Evolutionary conservation across 805 yeast genomes (phyloP).

Genomic region (Candida endomychidarum): DNA sequence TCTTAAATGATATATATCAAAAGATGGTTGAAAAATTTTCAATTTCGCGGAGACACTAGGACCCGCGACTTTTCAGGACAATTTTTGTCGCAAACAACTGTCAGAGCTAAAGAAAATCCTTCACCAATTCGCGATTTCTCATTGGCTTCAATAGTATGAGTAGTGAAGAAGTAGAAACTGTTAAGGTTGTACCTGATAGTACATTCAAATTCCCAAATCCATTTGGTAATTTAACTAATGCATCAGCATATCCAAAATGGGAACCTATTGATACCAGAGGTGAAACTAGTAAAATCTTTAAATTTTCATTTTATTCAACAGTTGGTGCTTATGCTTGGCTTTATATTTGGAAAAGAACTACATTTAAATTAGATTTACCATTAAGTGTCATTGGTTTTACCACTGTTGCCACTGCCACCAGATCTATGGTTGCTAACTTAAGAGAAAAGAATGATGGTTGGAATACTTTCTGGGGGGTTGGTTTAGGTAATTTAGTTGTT

Average conservation of each 20-base stretch:
- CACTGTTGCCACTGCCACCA: constrained; percentile 51
- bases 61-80: too few species aligned
- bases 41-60: constrained; percentile 3
- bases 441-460: constrained; percentile 62
- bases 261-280: constrained; percentile 56
- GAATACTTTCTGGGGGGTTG: constrained; percentile 66
- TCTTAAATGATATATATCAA: too few species aligned
- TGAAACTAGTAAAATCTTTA: constrained; percentile 48
- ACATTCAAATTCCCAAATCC: constrained; percentile 43
- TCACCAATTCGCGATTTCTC: constrained; percentile 1
- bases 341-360: constrained; percentile 43
- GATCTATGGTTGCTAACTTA: constrained; percentile 53
- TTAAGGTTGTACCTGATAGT: constrained; percentile 31
- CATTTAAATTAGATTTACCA: constrained; percentile 42
- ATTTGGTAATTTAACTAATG: constrained; percentile 37
- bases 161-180: constrained; percentile 5
- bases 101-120: neutral
- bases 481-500: constrained; percentile 46
- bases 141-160: neutral
- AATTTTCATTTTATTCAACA: constrained; percentile 47
- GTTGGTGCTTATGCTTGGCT: constrained; percentile 50
- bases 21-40: constrained; percentile 6
- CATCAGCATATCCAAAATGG: constrained; percentile 47
- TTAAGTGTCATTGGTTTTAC: constrained; percentile 43
- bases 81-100: neutral